Percentiles rank a stretch among this genome's conserved stretches.
Evolutionary conservation across 345 rosid genomes (phyloP).

Genomic region (Citrus australasica): DNA sequence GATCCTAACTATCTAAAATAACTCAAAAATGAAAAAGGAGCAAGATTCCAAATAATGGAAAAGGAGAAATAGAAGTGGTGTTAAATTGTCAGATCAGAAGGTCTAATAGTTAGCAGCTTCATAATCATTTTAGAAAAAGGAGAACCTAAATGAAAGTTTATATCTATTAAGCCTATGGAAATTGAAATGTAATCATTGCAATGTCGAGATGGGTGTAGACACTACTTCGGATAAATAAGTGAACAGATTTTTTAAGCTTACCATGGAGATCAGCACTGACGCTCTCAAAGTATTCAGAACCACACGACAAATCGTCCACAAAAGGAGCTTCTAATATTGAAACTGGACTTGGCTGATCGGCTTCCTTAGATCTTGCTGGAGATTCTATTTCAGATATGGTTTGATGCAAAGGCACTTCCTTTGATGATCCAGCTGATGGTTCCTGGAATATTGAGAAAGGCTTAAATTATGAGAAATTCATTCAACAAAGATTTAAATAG

Average conservation of each 20-base stretch:
- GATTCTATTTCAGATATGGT: conserved; percentile 47
- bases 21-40: neutral
- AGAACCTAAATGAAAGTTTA: neutral
- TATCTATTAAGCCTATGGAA: neutral
- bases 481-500: neutral
- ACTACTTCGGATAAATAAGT: neutral
- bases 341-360: conserved; percentile 93
- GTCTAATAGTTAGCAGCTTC: neutral
- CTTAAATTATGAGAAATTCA: neutral
- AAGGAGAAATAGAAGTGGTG: no score
- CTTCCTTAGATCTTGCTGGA: conserved; percentile 62
- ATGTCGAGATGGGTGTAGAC: neutral
- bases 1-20: neutral
- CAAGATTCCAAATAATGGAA: neutral
- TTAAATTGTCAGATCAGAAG: neutral
- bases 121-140: neutral
- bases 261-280: conserved; percentile 92
- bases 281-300: conserved; percentile 94
- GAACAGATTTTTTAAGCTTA: conserved; percentile 25
- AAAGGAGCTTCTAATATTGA: conserved; percentile 90
- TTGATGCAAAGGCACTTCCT: conserved; percentile 28
- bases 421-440: conserved; percentile 33
- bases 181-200: neutral
- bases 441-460: conserved; percentile 45
- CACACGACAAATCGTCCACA: conserved; percentile 62